Conservation (phyloP, 768 basidiomycete genomes). For the Porphyrellus cyaneotinctus region DNA sequence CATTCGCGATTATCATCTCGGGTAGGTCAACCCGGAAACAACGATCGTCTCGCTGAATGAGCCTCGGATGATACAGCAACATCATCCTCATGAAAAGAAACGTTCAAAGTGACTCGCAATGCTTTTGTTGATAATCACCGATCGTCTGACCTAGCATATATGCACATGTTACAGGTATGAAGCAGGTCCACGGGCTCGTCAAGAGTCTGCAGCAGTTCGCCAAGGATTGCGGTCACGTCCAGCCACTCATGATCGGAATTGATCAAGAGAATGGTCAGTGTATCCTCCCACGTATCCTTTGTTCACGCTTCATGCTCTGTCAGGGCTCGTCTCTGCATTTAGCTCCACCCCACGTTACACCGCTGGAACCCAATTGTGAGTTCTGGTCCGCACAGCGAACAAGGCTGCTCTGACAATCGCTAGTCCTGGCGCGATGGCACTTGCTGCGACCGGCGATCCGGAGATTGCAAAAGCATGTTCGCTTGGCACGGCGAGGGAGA, state of each 20-base stretch:
- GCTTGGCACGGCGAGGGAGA: slow-evolving; percentile 50
- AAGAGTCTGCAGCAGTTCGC: slow-evolving; percentile 52
- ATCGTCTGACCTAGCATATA: background rate
- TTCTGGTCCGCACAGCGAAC: slow-evolving; percentile 4
- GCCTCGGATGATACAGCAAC: slow-evolving; percentile 32
- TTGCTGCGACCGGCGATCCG: slow-evolving; percentile 51
- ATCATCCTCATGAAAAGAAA: slow-evolving; percentile 71
- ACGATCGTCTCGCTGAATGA: background rate
- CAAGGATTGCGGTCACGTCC: slow-evolving; percentile 49
- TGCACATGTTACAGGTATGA: slow-evolving; percentile 38
- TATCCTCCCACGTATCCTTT: background rate
- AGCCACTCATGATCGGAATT: slow-evolving; percentile 61
- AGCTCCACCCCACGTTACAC: slow-evolving; percentile 37
- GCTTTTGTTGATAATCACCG: background rate
- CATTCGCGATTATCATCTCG: slow-evolving; percentile 60
- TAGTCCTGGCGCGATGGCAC: slow-evolving; percentile 73
- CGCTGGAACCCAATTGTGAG: slow-evolving; percentile 68
- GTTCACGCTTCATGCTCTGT: background rate
- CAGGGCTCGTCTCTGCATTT: slow-evolving; percentile 70
- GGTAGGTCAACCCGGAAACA: slow-evolving; percentile 29
- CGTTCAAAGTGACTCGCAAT: slow-evolving; percentile 41
- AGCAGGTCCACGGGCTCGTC: slow-evolving; percentile 48
- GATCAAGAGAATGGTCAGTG: slow-evolving; percentile 70
- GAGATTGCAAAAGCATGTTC: slow-evolving; percentile 44
- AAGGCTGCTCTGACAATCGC: background rate